These are phyloP conservation scores for Basidioascus undulatus DNA, from an alignment of 768 basidiomycete species.

Conservation along the genomic window DNA sequence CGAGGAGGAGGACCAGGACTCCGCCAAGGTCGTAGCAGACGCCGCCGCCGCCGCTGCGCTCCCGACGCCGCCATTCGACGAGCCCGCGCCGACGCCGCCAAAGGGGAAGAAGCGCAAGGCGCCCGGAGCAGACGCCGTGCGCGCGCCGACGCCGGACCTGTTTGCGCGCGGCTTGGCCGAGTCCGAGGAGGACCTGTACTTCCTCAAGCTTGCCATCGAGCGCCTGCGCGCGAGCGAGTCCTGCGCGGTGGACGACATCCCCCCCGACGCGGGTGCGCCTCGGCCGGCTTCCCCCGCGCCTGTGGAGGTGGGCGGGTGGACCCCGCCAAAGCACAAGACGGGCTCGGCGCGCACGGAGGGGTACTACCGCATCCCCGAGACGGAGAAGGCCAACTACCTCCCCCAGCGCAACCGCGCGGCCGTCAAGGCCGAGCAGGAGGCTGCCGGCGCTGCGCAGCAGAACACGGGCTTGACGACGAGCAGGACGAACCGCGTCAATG, in stretches of 20 bases:
- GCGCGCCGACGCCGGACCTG: constrained; percentile 12
- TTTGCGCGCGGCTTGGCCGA: constrained; percentile 16
- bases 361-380: constrained; percentile 78
- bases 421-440: constrained; percentile 19
- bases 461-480: constrained; percentile 33
- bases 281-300: constrained; percentile 15
- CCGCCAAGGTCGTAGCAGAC: not conserved
- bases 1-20: too few relatives aligned
- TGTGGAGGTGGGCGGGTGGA: too few relatives aligned
- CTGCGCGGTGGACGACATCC: constrained; percentile 4
- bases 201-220: constrained; percentile 18
- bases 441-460: constrained; percentile 26
- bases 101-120: constrained; percentile 3
- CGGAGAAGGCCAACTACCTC: constrained; percentile 76
- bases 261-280: constrained; percentile 10
- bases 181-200: constrained; percentile 23
- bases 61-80: too few relatives aligned
- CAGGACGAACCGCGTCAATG: constrained; percentile 65
- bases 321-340: constrained; percentile 51
- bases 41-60: not conserved
- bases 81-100: too few relatives aligned
- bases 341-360: constrained; percentile 85
- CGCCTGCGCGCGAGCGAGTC: constrained; percentile 7
- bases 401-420: constrained; percentile 34
- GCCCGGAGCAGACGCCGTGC: not conserved